These are phyloP conservation scores for Kuraishia cidri DNA, from an alignment of 805 yeast species.

Conservation along the genomic window DNA sequence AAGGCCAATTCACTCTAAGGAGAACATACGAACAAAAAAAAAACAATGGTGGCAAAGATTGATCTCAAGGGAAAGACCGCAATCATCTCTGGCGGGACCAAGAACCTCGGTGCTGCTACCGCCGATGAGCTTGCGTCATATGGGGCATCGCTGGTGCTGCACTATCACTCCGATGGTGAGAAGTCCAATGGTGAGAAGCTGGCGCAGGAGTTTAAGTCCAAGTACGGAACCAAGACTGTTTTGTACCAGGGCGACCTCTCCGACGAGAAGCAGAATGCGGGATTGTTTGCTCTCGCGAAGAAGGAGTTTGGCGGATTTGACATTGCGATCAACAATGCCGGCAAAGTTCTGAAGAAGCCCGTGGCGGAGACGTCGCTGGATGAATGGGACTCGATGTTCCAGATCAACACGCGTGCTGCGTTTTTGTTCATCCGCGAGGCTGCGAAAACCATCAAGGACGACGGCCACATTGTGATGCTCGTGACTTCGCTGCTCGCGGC, in stretches of 20 bases:
- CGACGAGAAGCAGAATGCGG: constrained; percentile 28
- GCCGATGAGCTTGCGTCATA: constrained; percentile 44
- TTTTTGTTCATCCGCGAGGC: constrained; percentile 55
- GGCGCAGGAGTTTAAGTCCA: constrained; percentile 22
- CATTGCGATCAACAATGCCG: constrained; percentile 61
- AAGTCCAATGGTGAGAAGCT: constrained; percentile 24
- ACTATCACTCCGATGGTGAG: constrained; percentile 39
- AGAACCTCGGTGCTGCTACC: constrained; percentile 48
- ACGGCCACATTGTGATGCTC: constrained; percentile 45
- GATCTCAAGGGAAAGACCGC: constrained; percentile 37
- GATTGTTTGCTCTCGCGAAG: constrained; percentile 36
- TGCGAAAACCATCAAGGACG: constrained; percentile 35
- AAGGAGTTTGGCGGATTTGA: constrained; percentile 40
- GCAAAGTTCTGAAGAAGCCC: constrained; percentile 58
- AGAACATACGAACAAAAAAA: too few relatives aligned
- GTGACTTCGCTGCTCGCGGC: constrained; percentile 64
- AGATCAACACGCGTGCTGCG: constrained; percentile 48
- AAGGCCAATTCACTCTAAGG: too few relatives aligned
- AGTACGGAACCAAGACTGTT: constrained; percentile 31
- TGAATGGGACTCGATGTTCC: constrained; percentile 47
- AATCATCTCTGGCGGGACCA: constrained; percentile 52
- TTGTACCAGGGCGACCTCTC: constrained; percentile 32
- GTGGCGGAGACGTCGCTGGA: constrained; percentile 38
- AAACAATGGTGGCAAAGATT: constrained; percentile 8
- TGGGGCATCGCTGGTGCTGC: constrained; percentile 46